Base-by-base conservation (phyloP, 495 filamentous ascomycete genomes). In the Aspergillus affinis region DNA sequence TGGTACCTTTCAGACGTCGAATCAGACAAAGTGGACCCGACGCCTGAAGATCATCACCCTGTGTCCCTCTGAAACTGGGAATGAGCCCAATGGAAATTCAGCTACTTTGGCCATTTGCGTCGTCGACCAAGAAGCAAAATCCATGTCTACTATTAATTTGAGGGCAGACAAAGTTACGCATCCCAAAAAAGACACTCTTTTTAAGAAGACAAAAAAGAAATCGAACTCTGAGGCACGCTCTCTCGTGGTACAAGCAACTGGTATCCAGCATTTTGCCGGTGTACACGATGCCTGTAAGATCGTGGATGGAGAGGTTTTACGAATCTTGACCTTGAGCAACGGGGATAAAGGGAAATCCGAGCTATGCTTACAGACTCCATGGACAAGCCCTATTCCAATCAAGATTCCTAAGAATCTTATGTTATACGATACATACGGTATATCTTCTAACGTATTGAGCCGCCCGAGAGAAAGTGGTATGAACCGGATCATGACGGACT, bases 231-330 rank as follows among this genome's bases (percentile, higher is more conserved):
- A 70, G 20, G 69, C 70, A 20, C 70, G 71, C 12, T 62, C 75
- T 13, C 54, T 79, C 12, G 61, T 79, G 6, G 72, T 81, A 19
- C 76, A 79, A 29, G 72, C 76, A 47, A 70, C 71, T 18, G 69
- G 72, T 13, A 70, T 79, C 26, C 76, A 77, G 46, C 72, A 77
- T 63, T 65, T 68, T 17, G 66, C 77, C 21, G 85, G 84, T 59
- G 82, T 93, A 5, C 80, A 86, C 41, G 91, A 94, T 73, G 89
- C 88, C 26, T 90, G 87, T 65, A 90, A 85, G 65, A 70, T 94
- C 55, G 78, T 82, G 5, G 91, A 94, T 72, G 85, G 87, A 12
- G 79, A 79, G 0, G 75, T 86, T 23, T 86, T 88, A 13, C 83
- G 86, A 41, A 84, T 93, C 46, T 72, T 93, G 15, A 83, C 89